Base-by-base conservation (phyloP, 495 filamentous ascomycete genomes). In the Venustampulla echinocandica region DNA sequence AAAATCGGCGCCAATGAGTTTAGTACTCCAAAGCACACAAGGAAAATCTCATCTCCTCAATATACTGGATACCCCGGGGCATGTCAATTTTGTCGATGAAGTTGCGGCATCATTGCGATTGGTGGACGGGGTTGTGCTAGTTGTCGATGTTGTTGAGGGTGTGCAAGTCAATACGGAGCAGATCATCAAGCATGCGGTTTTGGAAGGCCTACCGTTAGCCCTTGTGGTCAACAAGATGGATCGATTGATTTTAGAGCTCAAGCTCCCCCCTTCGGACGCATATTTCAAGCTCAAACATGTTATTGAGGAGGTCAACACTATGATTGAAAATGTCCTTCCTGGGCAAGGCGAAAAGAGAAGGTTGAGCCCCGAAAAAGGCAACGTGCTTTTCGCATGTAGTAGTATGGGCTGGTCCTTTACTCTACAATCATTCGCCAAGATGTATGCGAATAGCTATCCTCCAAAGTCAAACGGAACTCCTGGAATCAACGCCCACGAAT, bases 201-300 rank as follows among this genome's bases (percentile, higher is more conserved):
- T 95, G 39, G 86, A 95, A 61, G 87, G 87, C 57, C 71, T 97
- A 10, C 90, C 92, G 0, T 69, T 98, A 54, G 88, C 85, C 1
- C 64, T 98, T 52, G 79, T 97, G 42, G 75, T 98, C 64, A 98
- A 97, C 70, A 98, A 98, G 64, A 83, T 98, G 80, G 92, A 98
- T 54, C 80, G 92, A 30, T 68, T 98, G 45, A 94, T 98, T 44
- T 67, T 98, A 25, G 92, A 98, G 63, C 76, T 98, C 43, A 93
- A 95, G 63, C 74, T 98, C 13, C 93, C 93, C 1, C 93, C 93
- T 3, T 85, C 80, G 50, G 92, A 98, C 61, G 92, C 92, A 19
- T 98, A 97, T 63, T 97, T 95, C 76, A 98, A 98, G 67, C 64
- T 98, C 41, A 97, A 96, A 59, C 90, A 97, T 65, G 90, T 95